Base-by-base conservation (phyloP, 148 eudicot genomes). In the Polygonum maritimum region DNA sequence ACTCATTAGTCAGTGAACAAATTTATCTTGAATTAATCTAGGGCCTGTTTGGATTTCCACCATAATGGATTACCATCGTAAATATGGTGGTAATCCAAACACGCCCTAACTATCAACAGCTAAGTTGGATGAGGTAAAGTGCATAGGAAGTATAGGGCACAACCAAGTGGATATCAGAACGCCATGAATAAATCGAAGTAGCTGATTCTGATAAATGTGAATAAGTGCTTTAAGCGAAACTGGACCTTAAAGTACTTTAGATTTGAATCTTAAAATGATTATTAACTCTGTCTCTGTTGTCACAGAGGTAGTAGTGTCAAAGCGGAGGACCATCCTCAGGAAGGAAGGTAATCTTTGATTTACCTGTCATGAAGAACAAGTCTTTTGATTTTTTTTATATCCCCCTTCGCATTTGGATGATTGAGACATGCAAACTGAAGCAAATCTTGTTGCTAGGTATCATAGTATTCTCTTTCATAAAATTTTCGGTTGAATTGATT, bases 241-340 rank as follows among this genome's bases (percentile, higher is more conserved):
- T 7, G 58, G 21, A 5, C 21, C 21, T 52, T 44, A 2, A 7
- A 52, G 5, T 54, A 6, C 22, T 5, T 18, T 16, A 22, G 58
- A 54, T 54, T 54, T 54, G 58, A 18, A 54, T 54, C 58, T 18
- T 54, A n/a, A 18, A 54, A 54, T 0, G 21, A 54, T 54, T 18
- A 54, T 18, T 54, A 54, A 16, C 58, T 54, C 3, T 51, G 8
- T 54, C 58, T 54, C 69, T 80, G 67, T 71, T 82, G 10, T 74
- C 78, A 82, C 88, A 93, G 98, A 83, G 98, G 81, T 83, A 89
- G 90, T 79, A 86, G 83, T 75, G 88, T 80, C 18, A 89, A 71
- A 79, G 86, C 81, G 51, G 98, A 91, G 76, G 94, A 89, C 52
- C 86, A 62, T 36, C 87, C 88, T 75, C 88, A 77, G 21, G 92